phyloP scores from a whole-genome alignment of 78 protist species.

The Dictyostelium firmibasis region DNA sequence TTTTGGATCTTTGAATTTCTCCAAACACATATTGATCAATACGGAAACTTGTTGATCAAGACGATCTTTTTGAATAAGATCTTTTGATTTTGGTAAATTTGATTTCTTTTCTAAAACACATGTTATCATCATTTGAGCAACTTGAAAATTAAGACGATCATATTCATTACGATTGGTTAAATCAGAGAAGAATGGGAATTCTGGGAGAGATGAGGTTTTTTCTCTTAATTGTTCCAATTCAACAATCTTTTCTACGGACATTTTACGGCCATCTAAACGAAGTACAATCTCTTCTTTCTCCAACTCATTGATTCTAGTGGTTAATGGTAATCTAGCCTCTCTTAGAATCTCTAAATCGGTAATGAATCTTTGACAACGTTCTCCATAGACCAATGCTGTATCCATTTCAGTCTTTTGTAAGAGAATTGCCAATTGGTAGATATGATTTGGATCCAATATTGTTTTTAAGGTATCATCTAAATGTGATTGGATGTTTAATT shows the following conservation, averaged over 20 bases:
- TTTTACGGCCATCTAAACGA: constrained; percentile 22
- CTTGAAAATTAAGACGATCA: constrained; percentile 28
- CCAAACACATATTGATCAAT: constrained; percentile 35
- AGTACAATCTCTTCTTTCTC: neutral
- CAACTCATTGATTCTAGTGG: neutral
- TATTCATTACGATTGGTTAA: constrained; percentile 43
- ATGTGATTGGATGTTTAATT: neutral
- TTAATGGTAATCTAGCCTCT: constrained; percentile 39
- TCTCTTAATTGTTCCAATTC: neutral
- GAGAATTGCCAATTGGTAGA: constrained; percentile 22
- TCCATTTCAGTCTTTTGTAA: constrained; percentile 18
- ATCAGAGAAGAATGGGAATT: constrained; percentile 37
- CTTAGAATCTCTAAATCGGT: constrained; percentile 35
- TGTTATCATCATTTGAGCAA: constrained; percentile 52
- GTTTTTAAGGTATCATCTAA: constrained; percentile 37
- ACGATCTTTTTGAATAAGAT: neutral
- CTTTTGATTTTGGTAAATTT: constrained; percentile 13
- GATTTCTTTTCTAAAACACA: constrained; percentile 50
- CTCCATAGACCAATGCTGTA: constrained; percentile 39
- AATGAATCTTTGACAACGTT: constrained; percentile 67
- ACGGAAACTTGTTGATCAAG: constrained; percentile 16
- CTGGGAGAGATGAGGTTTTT: constrained; percentile 31
- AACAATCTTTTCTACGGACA: neutral
- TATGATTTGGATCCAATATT: constrained; percentile 46
- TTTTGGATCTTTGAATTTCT: constrained; percentile 68